phyloP scores from a whole-genome alignment of 73 alveolate species.

The Durusdinium trenchii region DNA sequence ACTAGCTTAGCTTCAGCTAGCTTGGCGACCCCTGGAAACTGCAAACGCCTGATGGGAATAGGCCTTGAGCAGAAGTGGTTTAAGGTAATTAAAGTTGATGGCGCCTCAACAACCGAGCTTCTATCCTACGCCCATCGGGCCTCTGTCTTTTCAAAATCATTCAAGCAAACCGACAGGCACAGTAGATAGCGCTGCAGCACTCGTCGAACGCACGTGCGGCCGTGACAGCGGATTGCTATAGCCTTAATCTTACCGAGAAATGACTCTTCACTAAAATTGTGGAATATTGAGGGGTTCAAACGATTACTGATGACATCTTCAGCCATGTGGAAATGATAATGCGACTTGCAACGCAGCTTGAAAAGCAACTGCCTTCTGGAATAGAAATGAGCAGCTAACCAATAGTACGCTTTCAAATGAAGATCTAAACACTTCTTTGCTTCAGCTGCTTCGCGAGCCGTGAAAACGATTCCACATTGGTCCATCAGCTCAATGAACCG shows the following conservation, averaged over 20 bases:
- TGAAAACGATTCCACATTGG: neutral
- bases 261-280: neutral
- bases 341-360: slow-evolving; percentile 33
- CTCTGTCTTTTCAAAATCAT: too few species aligned
- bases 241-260: neutral
- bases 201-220: neutral
- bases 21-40: too few species aligned
- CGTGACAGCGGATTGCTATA: neutral
- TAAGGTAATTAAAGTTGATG: too few species aligned
- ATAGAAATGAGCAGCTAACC: neutral
- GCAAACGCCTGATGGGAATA: too few species aligned
- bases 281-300: neutral
- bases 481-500: slow-evolving; percentile 7
- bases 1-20: too few species aligned
- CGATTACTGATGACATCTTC: neutral
- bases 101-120: too few species aligned
- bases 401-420: neutral
- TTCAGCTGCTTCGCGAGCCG: neutral
- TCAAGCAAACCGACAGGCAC: neutral
- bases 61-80: too few species aligned
- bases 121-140: too few species aligned
- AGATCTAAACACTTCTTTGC: neutral
- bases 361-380: neutral
- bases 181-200: neutral
- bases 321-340: neutral